Base-by-base conservation (phyloP, 768 basidiomycete genomes). In the Phallus indusiatus region DNA sequence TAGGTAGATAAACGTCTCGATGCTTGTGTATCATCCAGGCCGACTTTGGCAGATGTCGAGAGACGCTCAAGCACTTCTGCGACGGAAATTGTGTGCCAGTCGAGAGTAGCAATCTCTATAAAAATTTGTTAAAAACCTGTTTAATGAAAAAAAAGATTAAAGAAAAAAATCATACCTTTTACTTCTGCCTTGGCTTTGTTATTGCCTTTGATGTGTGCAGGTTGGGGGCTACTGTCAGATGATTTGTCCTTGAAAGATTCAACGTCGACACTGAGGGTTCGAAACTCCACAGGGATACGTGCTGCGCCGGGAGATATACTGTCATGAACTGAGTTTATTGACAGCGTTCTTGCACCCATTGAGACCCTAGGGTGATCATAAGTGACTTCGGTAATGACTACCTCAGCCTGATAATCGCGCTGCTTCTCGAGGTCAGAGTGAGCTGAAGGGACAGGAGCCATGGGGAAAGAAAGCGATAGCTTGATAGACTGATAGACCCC, bases 11-110 rank as follows among this genome's bases (percentile, higher is more conserved):
- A 68, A n/a, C 79, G 73, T 4, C 80, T 75, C 18, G 73, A 71
- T 20, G 76, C 80, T 62, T 81, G 78, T 1, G 73, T 66, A 1
- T 62, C 60, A 51, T 84, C 83, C 12, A 84, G 70, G 16, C 83
- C 83, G 1, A 70, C 67, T 24, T 69, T 72, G 0, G 72, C 70
- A 16, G 78, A 78, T 21, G 76, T 76, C 1, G 71, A 70, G 14
- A 82, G 71, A 17, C 78, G 72, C 24, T 72, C 68, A 46, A 76
- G 72, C 9, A 75, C 71, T 17, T 81, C 78, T 2, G 74, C 70
- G 1, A 63, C 56, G 1, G 70, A 58, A 10, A 80, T 67, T 49
- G 68, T 73, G 63, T 81, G 81, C 78, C 79, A 81, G 37, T 79
- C 77, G 48, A 81, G 67, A 5, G 63, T 63, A 5, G 72, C 71